Evolutionary conservation across 2,329 filamentous ascomycete species (phyloP), one percentile per base, ranked within the genome.

Genomic region (Bipolaris bicolor): DNA sequence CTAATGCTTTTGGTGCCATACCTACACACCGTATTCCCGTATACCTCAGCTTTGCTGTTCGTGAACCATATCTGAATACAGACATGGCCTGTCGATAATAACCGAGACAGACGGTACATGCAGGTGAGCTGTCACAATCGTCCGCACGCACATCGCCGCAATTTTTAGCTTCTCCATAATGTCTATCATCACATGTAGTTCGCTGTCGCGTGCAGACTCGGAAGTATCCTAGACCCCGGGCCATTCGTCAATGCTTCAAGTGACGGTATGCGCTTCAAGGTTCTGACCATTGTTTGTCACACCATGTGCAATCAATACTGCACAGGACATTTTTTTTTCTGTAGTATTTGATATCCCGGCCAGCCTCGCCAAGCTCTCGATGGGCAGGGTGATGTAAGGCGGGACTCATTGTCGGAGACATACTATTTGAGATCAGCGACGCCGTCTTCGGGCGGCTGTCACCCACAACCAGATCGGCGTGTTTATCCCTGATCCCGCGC

Each of bases 91-190:
- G 29, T 22, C 49, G 49, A 43, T 52, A 49, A 52, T 34, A n/a
- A 49, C 52, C 49, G 54, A 26, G 49, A 47, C 41, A 29, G 29
- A 56, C 36, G 43, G 45, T 24, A 47, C 49, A 47, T 24, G 49
- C 49, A 56, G 41, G 54, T 29, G 49, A 13, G 54, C 43, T 52
- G 54, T 56, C 53, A 56, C 13, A 36, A 39, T 52, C 29, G 49
- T 41, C 49, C 24, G 26, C 29, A 29, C 20, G 54, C 49, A 39
- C 41, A 34, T 52, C 49, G n/a, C 29, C 13, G 44, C 26, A 45
- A 26, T 40, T 29, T 29, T 33, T 44, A 34, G 39, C 18, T 3
- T 26, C 10, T 22, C 29, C 18, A 36, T 22, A 22, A 11, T 46
- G n/a, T 10, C 26, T 6, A 20, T 52, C 13, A 18, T 26, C 20